A percentile compares a stretch with the other conserved stretches of the same genome.
phyloP scores from a whole-genome alignment of 2,329 filamentous ascomycete genomes.

The Curvularia sp. region DNA sequence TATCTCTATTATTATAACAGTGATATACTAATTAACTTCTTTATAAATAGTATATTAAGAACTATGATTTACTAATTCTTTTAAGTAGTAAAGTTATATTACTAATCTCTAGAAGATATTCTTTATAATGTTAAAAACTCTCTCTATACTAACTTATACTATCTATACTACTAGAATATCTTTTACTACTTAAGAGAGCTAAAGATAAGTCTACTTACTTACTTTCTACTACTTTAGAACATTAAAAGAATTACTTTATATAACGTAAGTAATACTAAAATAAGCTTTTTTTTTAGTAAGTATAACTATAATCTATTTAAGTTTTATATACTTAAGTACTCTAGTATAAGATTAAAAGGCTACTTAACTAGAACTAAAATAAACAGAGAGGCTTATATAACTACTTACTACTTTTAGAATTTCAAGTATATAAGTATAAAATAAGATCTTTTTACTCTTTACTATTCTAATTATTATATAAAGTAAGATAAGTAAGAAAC shows the following conservation, averaged over 20 bases:
- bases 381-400: background rate
- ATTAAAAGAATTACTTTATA: background rate
- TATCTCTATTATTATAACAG: background rate
- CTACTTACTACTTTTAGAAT: too few species aligned
- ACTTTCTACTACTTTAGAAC: background rate
- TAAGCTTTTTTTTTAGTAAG: background rate
- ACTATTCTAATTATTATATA: too few species aligned
- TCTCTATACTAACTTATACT: background rate
- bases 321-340: background rate
- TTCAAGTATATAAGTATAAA: too few species aligned
- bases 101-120: background rate
- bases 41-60: background rate
- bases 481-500: too few species aligned
- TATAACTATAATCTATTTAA: background rate
- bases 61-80: background rate
- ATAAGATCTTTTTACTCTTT: too few species aligned
- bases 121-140: constrained; percentile 2
- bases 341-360: background rate
- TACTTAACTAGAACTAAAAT: background rate
- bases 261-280: background rate
- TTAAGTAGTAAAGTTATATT: background rate
- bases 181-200: background rate
- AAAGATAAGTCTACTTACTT: background rate
- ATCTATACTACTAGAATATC: background rate
- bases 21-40: background rate